Percentiles rank a stretch among this genome's conserved stretches.
phyloP scores from a whole-genome alignment of 176 grass and related monocot genomes.

The Sorghum bicolor region DNA sequence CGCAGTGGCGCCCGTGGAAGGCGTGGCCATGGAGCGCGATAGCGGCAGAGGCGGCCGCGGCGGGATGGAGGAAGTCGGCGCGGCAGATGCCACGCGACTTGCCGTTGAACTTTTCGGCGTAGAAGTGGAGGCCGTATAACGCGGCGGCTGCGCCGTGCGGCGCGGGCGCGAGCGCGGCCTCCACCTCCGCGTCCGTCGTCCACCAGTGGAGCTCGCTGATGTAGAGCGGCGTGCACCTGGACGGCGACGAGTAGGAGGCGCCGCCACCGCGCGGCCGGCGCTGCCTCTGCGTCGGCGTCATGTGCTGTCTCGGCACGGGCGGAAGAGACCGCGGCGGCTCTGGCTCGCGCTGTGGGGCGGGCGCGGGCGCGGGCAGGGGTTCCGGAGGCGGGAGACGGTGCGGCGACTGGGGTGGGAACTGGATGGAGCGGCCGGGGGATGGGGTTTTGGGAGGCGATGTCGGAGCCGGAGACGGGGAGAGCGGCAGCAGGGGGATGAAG shows the following conservation, averaged over 20 bases:
- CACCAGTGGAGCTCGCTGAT: constrained; percentile 63
- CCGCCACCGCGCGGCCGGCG: background rate
- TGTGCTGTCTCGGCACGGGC: background rate
- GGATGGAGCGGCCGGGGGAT: constrained; percentile 4
- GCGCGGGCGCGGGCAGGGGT: background rate
- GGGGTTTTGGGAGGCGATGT: constrained; percentile 42
- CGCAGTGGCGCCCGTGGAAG: constrained; percentile 46
- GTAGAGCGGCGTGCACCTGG: constrained; percentile 36
- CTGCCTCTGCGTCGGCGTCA: background rate
- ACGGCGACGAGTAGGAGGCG: background rate
- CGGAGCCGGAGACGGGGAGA: background rate
- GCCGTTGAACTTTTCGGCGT: constrained; percentile 39
- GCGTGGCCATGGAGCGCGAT: constrained; percentile 37
- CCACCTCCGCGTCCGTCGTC: constrained; percentile 60
- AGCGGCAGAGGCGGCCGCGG: constrained; percentile 31
- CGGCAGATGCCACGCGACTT: constrained; percentile 56
- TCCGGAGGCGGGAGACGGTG: background rate
- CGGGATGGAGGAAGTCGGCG: constrained; percentile 30
- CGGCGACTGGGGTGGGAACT: background rate
- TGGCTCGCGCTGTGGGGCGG: background rate
- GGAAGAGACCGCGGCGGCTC: background rate
- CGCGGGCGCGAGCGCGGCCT: constrained; percentile 51
- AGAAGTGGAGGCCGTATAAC: constrained; percentile 53
- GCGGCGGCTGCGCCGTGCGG: constrained; percentile 24
- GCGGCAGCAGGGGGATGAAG: constrained; percentile 25